Base-by-base conservation (phyloP, 2,329 filamentous ascomycete genomes). In the Cladorrhinum sp. region DNA sequence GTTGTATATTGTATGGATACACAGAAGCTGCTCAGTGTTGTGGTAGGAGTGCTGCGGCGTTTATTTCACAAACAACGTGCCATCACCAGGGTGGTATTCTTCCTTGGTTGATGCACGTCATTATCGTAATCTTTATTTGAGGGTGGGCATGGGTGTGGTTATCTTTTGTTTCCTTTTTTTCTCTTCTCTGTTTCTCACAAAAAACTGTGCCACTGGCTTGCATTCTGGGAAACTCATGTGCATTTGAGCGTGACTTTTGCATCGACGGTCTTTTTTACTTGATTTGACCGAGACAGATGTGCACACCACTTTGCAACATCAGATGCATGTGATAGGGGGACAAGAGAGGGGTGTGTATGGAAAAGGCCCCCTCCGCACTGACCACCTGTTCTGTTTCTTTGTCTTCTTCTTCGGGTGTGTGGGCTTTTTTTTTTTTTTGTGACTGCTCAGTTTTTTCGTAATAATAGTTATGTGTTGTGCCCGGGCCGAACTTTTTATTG, bases 161-260 rank as follows among this genome's bases (percentile, higher is more conserved):
- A 30, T 55, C 52, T 36, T n/a, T n/a, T n/a, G n/a, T n/a, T 21
- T 20, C 26, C 10, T 30, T 30, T 30, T 30, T 30, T 36, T 36
- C 33, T 36, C 33, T 12, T 36, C 26, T 16, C 7, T 36, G 4
- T 36, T 36, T 36, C 33, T 36, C 8, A 36, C 12, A 10, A 16
- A 9, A 16, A 16, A n/a, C 54, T 58, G 59, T 55, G 59, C 57
- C 62, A 24, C 42, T 42, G 18, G 33, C 51, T 51, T 57, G 59
- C 62, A 64, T 52, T 16, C 10, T 50, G 33, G 30, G 28, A 48
- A 59, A 48, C 61, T 53, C 58, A 61, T 61, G 56, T 61, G 53
- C 52, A 61, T 12, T 20, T 52, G 46, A 18, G 51, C 55, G 48
- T 61, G 51, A 58, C 55, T 36, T 36, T 36, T 36, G 33, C 12